These are phyloP conservation scores for Karstenula rhodostoma DNA, from an alignment of 2,329 filamentous ascomycete genomes.

Conservation along the genomic window DNA sequence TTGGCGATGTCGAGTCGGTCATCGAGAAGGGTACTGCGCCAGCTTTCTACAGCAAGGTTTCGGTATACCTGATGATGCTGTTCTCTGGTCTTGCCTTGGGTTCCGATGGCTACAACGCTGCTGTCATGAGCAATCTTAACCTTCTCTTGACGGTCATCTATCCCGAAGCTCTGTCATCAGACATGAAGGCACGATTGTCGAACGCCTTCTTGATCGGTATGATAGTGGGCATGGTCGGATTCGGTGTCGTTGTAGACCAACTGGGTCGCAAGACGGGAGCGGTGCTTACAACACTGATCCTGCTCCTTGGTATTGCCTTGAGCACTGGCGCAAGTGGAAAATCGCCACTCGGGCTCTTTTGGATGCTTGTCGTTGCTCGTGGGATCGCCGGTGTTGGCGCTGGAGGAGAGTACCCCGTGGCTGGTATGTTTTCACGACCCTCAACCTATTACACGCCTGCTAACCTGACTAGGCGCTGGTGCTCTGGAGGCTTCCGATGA, in stretches of 20 bases:
- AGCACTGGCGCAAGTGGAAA: slow-evolving; percentile 19
- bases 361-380: slow-evolving; percentile 14
- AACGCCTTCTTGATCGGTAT: slow-evolving; percentile 45
- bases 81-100: slow-evolving; percentile 48
- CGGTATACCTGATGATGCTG: slow-evolving; percentile 45
- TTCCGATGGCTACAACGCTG: slow-evolving; percentile 47
- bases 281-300: slow-evolving; percentile 44
- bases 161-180: slow-evolving; percentile 36
- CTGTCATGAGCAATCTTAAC: slow-evolving; percentile 45
- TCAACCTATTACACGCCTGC: neutral
- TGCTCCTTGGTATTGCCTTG: slow-evolving; percentile 43
- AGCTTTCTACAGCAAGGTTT: slow-evolving; percentile 37
- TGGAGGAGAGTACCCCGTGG: slow-evolving; percentile 62
- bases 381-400: slow-evolving; percentile 13
- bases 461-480: slow-evolving; percentile 38
- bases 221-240: slow-evolving; percentile 12
- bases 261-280: slow-evolving; percentile 7
- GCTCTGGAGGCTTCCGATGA: slow-evolving; percentile 65
- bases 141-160: slow-evolving; percentile 44
- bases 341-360: slow-evolving; percentile 10
- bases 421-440: slow-evolving; percentile 26
- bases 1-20: slow-evolving; percentile 8
- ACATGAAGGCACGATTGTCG: slow-evolving; percentile 40
- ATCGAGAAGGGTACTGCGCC: slow-evolving; percentile 27
- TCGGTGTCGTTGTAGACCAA: slow-evolving; percentile 12